Base-by-base conservation (phyloP, 75 land plant species). In the Isoetes taiwanensis region DNA sequence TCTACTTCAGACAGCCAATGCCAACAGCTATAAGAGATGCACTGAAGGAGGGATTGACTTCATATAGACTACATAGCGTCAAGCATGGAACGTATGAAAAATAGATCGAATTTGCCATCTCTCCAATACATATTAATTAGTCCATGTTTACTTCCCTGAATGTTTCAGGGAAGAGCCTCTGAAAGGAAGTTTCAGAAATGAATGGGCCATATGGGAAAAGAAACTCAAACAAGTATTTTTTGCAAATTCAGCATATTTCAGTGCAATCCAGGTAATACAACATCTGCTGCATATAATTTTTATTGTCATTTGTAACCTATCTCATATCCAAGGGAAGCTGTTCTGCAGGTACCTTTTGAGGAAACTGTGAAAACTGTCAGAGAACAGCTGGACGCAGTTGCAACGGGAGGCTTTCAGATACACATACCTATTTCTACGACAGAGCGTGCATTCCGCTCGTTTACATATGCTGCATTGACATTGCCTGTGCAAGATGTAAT, bases 181-280 rank as follows among this genome's bases (percentile, higher is more conserved):
- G 6, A 75, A 83, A 57, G 87, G 97, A 32, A n/a, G 75, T 30
- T 86, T 83, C 69, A 73, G 77, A 41, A 58, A 72, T 20, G 79
- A 82, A 28, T 91, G 91, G 91, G 64, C 69, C 28, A 56, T 41
- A 34, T 91, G 97, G 97, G 97, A 91, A 59, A 76, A 70, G 38
- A 32, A 56, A 16, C 43, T 83, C 46, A 71, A 80, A 17, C 72
- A 83, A 23, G 41, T 62, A 24, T 41, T 86, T 10, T 43, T 62
- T 53, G 69, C 50, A 42, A 60, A 86, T 71, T 62, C 80, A 31
- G 80, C 71, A 16, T 78, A 86, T 58, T 64, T 91, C 11, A 70
- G 72, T 61, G 67, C 70, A 25, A 74, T 86, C 54, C 97, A 91
- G 85, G 91, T 85, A n/a, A n/a, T n/a, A n/a, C n/a, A n/a, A n/a